Evolutionary conservation across 768 basidiomycete genomes (phyloP).

Genomic region (Tulasnella sp.): DNA sequence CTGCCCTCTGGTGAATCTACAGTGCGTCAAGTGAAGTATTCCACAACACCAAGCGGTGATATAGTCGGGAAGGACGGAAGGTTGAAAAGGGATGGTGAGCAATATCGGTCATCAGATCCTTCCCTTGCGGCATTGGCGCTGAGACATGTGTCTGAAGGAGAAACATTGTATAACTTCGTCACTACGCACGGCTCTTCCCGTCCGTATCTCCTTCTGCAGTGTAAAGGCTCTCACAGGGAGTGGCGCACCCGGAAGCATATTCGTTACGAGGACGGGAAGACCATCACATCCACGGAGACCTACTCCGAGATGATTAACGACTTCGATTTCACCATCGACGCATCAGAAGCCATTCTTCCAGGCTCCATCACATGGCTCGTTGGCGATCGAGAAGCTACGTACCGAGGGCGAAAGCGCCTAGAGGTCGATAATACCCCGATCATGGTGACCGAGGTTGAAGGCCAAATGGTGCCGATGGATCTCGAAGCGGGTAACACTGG

Average conservation of each 20-base stretch:
- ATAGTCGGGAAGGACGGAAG: slow-evolving; percentile 61
- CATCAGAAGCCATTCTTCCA: slow-evolving; percentile 33
- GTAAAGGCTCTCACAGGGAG: slow-evolving; percentile 47
- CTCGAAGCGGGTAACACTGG: slow-evolving; percentile 25
- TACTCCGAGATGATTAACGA: slow-evolving; percentile 54
- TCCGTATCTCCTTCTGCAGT: slow-evolving; percentile 38
- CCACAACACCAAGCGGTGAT: slow-evolving; percentile 19
- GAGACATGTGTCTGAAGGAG: slow-evolving; percentile 32
- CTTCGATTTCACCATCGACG: slow-evolving; percentile 57
- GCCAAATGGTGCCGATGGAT: slow-evolving; percentile 14
- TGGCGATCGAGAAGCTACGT: slow-evolving; percentile 51
- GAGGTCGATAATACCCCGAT: slow-evolving; percentile 37
- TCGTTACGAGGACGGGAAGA: not conserved
- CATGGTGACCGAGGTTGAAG: slow-evolving; percentile 17
- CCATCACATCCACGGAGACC: slow-evolving; percentile 29
- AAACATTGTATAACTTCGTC: slow-evolving; percentile 63
- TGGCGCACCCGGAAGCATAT: slow-evolving; percentile 38
- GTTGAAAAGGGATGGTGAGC: slow-evolving; percentile 50
- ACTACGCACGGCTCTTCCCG: slow-evolving; percentile 39
- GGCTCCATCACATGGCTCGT: slow-evolving; percentile 45
- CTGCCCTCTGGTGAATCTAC: no score
- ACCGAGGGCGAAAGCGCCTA: slow-evolving; percentile 49
- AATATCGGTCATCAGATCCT: not conserved
- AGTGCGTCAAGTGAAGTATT: no score
- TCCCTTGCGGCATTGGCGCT: no score